phyloP scores from a whole-genome alignment of 2,329 filamentous ascomycete genomes.

The Myrmaecium sp. region DNA sequence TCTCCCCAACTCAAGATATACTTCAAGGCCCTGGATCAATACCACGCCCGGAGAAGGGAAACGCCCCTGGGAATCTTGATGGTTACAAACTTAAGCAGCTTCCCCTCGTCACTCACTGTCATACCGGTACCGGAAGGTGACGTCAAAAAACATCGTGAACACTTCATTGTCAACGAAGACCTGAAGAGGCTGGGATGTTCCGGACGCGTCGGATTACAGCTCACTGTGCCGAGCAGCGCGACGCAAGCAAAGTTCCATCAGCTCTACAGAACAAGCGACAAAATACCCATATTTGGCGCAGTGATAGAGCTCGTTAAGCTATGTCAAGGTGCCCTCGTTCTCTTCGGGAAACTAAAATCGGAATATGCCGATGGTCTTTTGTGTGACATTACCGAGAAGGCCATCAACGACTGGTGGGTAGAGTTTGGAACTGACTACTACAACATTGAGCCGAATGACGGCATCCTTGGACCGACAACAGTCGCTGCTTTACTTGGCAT shows the following conservation, averaged over 20 bases:
- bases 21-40: conserved; percentile 71
- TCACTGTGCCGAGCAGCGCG: conserved; percentile 60
- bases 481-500: conserved; percentile 77
- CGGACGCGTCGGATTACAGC: conserved; percentile 68
- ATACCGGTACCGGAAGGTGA: conserved; percentile 81
- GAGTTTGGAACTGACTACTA: conserved; percentile 85
- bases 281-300: conserved; percentile 57
- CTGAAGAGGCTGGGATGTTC: conserved; percentile 85
- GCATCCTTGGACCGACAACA: conserved; percentile 79
- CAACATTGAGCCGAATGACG: conserved; percentile 82
- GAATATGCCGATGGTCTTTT: conserved; percentile 84
- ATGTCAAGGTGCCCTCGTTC: conserved; percentile 72
- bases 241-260: conserved; percentile 85
- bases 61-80: conserved; percentile 72
- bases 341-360: conserved; percentile 75
- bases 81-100: conserved; percentile 84
- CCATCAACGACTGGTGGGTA: conserved; percentile 90
- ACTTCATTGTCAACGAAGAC: conserved; percentile 89
- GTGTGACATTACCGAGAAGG: conserved; percentile 82
- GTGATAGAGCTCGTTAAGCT: conserved; percentile 82
- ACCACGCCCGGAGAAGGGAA: conserved; percentile 68
- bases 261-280: conserved; percentile 74
- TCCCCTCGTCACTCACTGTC: conserved; percentile 84
- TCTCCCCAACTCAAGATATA: conserved; percentile 64
- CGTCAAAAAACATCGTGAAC: conserved; percentile 57